Base-by-base conservation (phyloP, 225 moss, liverwort and hornwort species). In the Lunularia cruciata region DNA sequence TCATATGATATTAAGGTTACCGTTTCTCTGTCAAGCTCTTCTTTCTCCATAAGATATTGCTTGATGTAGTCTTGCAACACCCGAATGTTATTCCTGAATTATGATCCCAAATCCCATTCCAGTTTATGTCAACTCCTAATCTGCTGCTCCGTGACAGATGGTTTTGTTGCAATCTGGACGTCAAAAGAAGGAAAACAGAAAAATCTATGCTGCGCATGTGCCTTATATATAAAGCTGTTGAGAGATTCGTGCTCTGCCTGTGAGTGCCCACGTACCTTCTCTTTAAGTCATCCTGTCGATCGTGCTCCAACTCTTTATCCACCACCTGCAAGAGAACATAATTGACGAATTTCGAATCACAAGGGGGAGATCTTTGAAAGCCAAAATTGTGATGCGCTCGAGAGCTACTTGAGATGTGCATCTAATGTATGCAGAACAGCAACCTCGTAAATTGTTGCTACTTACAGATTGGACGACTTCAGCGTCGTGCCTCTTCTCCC, bases 11-110 rank as follows among this genome's bases (percentile, higher is more conserved):
- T n/a, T n/a, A 0, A 34, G 52, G 63, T 11, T 70, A 81, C 81
- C 65, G 32, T 27, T 20, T 76, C 73, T 73, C 73, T 73, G 46
- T 81, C 76, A 16, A 73, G 57, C 61, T 81, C 81, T 47, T 81
- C 81, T 60, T 81, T 81, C 30, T 81, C 73, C 60, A 77, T 53
- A 69, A 81, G 63, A 37, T 81, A 81, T 47, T 76, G 76, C 26
- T 65, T 69, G 22, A 81, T 81, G 70, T 76, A 81, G 52, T 73
- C 69, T 28, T 81, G 81, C 32, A 77, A 40, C 30, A 53, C 57
- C 15, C 3, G 32, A 18, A 76, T 61, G 16, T 73, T 76, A 37
- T 67, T 66, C 58, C 81, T 81, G 70, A 13, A 64, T 40, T n/a
- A n/a, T n/a, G n/a, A n/a, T n/a, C n/a, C n/a, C n/a, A n/a, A n/a